Evolutionary conservation across 2,329 filamentous ascomycete genomes (phyloP).

Genomic region (Furcasterigmium furcatum): DNA sequence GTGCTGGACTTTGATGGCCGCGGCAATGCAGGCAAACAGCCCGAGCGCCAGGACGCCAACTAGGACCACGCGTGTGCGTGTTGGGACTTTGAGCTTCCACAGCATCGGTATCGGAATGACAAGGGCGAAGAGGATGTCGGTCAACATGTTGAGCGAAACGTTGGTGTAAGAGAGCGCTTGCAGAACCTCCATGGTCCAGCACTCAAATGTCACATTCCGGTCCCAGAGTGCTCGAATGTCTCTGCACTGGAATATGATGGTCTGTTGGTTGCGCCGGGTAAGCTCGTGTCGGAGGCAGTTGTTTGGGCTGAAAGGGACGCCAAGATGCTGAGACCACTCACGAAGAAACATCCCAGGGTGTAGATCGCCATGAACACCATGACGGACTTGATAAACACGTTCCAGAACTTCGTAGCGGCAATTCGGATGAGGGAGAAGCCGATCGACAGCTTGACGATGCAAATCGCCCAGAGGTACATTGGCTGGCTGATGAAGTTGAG

Average conservation of each 20-base stretch:
- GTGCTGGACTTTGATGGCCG: conserved; percentile 36
- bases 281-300: too few species aligned
- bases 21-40: conserved; percentile 38
- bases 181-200: conserved; percentile 35
- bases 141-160: conserved; percentile 27
- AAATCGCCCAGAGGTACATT: conserved; percentile 37
- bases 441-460: conserved; percentile 37
- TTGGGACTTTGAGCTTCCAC: conserved; percentile 35
- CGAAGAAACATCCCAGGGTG: conserved; percentile 30
- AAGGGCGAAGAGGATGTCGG: conserved; percentile 33
- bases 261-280: too few species aligned
- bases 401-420: conserved; percentile 29
- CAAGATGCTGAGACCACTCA: conserved; percentile 19
- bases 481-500: conserved; percentile 40
- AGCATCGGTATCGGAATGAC: conserved; percentile 33
- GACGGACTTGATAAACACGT: conserved; percentile 27
- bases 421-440: conserved; percentile 38
- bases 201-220: conserved; percentile 27
- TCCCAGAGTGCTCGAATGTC: conserved; percentile 44
- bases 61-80: conserved; percentile 33
- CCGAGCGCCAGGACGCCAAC: conserved; percentile 37
- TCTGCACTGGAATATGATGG: conserved; percentile 43
- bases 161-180: conserved; percentile 40
- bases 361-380: conserved; percentile 31
- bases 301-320: background rate